These are phyloP conservation scores for Hyaloscypha finlandica DNA, from an alignment of 495 filamentous ascomycete genomes.

Conservation along the genomic window DNA sequence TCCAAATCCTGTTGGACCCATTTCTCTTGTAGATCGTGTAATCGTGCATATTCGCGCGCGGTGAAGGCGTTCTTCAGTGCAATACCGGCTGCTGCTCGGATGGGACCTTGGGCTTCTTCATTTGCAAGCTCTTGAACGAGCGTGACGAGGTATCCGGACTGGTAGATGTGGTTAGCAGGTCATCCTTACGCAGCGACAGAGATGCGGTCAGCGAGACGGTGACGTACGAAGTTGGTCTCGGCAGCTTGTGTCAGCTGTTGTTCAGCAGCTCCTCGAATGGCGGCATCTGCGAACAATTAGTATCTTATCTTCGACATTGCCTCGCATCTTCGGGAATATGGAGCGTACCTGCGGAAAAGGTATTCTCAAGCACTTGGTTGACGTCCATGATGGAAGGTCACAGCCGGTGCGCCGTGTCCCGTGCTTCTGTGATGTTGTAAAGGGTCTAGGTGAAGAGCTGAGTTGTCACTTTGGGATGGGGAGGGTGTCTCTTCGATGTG, in stretches of 20 bases:
- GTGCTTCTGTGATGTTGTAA: slow-evolving; percentile 12
- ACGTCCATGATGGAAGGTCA: slow-evolving; percentile 64
- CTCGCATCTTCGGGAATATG: not conserved
- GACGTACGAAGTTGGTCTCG: slow-evolving; percentile 88
- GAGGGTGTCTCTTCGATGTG: slow-evolving; percentile 17
- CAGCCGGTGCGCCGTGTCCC: slow-evolving; percentile 26
- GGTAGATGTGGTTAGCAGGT: slow-evolving; percentile 28
- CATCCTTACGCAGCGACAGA: slow-evolving; percentile 10
- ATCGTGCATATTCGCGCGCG: slow-evolving; percentile 81
- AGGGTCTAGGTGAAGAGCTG: slow-evolving; percentile 4
- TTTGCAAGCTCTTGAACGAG: slow-evolving; percentile 92
- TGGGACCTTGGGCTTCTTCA: slow-evolving; percentile 76
- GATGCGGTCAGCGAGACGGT: slow-evolving; percentile 26
- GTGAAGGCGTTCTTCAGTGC: slow-evolving; percentile 97
- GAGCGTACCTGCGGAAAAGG: slow-evolving; percentile 66
- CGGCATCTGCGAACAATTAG: slow-evolving; percentile 66
- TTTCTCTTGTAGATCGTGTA: slow-evolving; percentile 85
- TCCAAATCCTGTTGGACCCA: slow-evolving; percentile 79
- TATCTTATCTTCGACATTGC: not conserved
- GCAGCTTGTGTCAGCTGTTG: slow-evolving; percentile 91
- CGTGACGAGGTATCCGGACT: slow-evolving; percentile 89
- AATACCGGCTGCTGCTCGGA: slow-evolving; percentile 91
- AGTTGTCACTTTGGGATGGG: slow-evolving; percentile 8
- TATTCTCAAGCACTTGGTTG: slow-evolving; percentile 72
- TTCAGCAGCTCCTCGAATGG: slow-evolving; percentile 85